Base-by-base conservation (phyloP, 1,284 basidiomycete genomes). In the Moniliella sp. region DNA sequence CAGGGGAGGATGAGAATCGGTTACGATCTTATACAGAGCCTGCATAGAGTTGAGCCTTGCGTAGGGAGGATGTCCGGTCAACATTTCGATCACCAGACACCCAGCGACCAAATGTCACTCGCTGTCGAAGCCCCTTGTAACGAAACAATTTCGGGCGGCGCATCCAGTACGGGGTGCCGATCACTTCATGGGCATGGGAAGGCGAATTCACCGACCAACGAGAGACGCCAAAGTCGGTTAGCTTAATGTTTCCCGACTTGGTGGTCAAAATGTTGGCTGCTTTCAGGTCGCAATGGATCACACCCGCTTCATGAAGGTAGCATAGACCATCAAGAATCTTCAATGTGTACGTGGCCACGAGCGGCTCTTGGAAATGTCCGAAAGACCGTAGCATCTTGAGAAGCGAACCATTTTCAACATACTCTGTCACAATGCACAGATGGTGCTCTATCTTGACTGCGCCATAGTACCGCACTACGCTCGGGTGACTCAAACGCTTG, bases 391-490 rank as follows among this genome's bases (percentile, higher is more conserved):
- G 67, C 0, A 78, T 84, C 60, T 83, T 78, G 5, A 78, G 78
- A 2, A 91, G 69, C 1, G 82, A 88, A 4, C 83, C 84, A 56
- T 83, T 86, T 66, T 91, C 83, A 27, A 78, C 81, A 61, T 78
- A 88, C 80, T 93, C 84, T 25, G 91, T 72, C 15, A 91, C 71
- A 50, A 93, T 88, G 60, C 74, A 84, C 29, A 93, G 67, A 16
- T 74, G 78, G 49, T 81, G 72, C 27, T 76, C 70, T 55, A 84
- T 82, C 46, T 81, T 66, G n/a, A 74, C 74, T 76, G 91, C 82
- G 21, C 84, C 83, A 62, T 88, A 79, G 53, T 91, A 93, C 59
- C 83, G 83, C 59, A 91, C 83, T 39, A 93, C 88, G 49, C 79
- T 77, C 0, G 84, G 83, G 60, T 93, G 84, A 3, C 73, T 73